phyloP scores from a whole-genome alignment of 75 land plant species.

The Adiantum capillusveneris region DNA sequence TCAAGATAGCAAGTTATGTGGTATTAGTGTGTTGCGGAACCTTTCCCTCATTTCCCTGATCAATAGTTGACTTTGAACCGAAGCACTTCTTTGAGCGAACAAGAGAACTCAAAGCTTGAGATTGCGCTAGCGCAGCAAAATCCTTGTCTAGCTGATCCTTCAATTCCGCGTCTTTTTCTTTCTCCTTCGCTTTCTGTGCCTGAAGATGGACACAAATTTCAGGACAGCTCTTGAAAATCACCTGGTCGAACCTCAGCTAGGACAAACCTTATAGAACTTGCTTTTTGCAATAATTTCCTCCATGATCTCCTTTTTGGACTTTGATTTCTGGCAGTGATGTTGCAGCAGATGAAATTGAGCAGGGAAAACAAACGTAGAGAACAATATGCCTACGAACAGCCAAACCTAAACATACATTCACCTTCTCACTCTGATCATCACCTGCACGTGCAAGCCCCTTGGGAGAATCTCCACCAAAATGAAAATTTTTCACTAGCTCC shows the following conservation, averaged over 20 bases:
- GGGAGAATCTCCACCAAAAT: slow-evolving; percentile 7
- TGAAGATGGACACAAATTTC: slow-evolving; percentile 27
- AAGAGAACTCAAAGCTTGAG: slow-evolving; percentile 50
- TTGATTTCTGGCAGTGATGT: slow-evolving; percentile 26
- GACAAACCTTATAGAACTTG: slow-evolving; percentile 66
- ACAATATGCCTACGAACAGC: too few relatives aligned
- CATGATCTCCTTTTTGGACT: slow-evolving; percentile 86
- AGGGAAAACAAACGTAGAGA: neutral
- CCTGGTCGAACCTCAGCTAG: too few relatives aligned
- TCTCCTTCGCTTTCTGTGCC: slow-evolving; percentile 82
- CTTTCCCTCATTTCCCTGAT: neutral
- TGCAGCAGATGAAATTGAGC: neutral
- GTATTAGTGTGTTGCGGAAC: neutral
- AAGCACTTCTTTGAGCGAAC: slow-evolving; percentile 39
- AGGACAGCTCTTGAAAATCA: too few relatives aligned
- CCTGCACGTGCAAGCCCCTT: neutral
- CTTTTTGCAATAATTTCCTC: slow-evolving; percentile 75
- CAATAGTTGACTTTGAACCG: too few relatives aligned
- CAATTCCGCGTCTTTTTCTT: slow-evolving; percentile 72
- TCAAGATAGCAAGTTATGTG: too few relatives aligned
- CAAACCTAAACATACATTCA: neutral
- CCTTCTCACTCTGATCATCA: slow-evolving; percentile 4
- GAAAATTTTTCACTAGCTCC: slow-evolving; percentile 9
- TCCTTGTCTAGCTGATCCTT: slow-evolving; percentile 67
- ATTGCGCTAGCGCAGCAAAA: slow-evolving; percentile 57